Evolutionary conservation across 2,329 filamentous ascomycete species (phyloP).

Genomic region (Cladophialophora yegresii): DNA sequence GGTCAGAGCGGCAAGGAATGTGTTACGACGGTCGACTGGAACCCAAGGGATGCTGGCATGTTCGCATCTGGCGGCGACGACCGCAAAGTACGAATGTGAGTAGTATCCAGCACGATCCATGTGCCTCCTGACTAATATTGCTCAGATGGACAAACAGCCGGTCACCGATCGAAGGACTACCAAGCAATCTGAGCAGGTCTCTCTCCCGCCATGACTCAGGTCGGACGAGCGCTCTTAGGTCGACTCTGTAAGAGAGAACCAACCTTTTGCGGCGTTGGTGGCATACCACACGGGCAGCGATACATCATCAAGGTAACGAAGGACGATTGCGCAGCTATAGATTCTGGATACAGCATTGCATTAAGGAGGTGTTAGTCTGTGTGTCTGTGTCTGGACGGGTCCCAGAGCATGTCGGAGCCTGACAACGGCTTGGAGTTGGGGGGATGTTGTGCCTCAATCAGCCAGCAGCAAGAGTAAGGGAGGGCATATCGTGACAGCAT

Average conservation of each 20-base stretch:
- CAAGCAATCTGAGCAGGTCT: constrained; percentile 39
- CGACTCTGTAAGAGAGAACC: constrained; percentile 37
- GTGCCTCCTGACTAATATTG: constrained; percentile 30
- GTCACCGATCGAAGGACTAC: constrained; percentile 25
- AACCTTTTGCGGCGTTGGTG: constrained; percentile 18
- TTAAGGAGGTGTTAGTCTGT: constrained; percentile 22
- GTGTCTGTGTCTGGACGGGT: neutral
- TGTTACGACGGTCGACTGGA: constrained; percentile 89
- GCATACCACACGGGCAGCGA: constrained; percentile 9
- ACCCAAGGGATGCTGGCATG: constrained; percentile 76
- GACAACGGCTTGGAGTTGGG: neutral
- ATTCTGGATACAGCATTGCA: constrained; percentile 31
- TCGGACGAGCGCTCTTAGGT: constrained; percentile 47
- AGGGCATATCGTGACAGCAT: neutral
- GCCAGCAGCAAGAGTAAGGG: constrained; percentile 7
- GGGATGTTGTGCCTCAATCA: neutral
- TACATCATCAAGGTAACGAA: constrained; percentile 17
- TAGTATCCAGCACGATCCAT: constrained; percentile 34
- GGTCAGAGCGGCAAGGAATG: constrained; percentile 53
- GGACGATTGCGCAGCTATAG: constrained; percentile 29
- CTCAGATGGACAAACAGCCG: constrained; percentile 39
- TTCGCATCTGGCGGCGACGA: constrained; percentile 94
- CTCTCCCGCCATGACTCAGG: constrained; percentile 42
- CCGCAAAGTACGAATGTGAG: constrained; percentile 79
- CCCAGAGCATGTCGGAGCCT: neutral